phyloP scores from a whole-genome alignment of 2,329 filamentous ascomycete species.

The Talaromyces sp. region DNA sequence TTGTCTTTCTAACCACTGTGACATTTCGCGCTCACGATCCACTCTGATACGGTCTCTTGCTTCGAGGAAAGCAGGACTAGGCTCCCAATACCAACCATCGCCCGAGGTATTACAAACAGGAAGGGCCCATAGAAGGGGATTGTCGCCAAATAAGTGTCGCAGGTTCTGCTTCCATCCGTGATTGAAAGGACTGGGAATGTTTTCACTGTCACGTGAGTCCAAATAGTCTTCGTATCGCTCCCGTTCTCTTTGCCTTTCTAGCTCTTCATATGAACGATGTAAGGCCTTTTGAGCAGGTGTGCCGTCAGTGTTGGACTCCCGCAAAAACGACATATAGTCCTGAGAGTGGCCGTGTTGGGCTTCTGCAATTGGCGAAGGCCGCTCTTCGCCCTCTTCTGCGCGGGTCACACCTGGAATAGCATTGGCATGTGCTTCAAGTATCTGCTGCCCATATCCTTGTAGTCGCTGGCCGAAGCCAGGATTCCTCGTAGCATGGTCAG shows the following conservation, averaged over 20 bases:
- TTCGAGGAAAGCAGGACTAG: constrained; percentile 72
- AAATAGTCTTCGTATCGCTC: constrained; percentile 75
- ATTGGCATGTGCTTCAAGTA: constrained; percentile 78
- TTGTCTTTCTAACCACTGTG: constrained; percentile 32
- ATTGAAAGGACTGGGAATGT: constrained; percentile 90
- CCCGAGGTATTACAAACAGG: constrained; percentile 82
- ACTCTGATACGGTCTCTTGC: constrained; percentile 44
- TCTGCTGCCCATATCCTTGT: constrained; percentile 65
- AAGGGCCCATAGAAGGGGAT: constrained; percentile 68
- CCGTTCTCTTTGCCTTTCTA: constrained; percentile 62
- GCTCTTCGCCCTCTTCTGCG: constrained; percentile 73
- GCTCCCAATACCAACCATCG: constrained; percentile 93
- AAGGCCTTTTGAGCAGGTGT: constrained; percentile 47
- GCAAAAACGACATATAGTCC: constrained; percentile 17
- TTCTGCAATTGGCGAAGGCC: constrained; percentile 36
- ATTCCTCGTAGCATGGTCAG: constrained; percentile 30
- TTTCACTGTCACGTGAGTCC: constrained; percentile 82
- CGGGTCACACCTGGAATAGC: constrained; percentile 74
- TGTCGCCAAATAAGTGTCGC: constrained; percentile 73
- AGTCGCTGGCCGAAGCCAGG: constrained; percentile 40
- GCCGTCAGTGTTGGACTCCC: constrained; percentile 21
- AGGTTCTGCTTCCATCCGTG: constrained; percentile 80
- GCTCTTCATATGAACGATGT: constrained; percentile 48
- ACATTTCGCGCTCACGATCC: constrained; percentile 30
- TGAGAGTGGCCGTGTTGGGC: constrained; percentile 17